Base-by-base conservation (phyloP, 176 grass and related monocot genomes). In the Rhipidocladum racemiflorum region DNA sequence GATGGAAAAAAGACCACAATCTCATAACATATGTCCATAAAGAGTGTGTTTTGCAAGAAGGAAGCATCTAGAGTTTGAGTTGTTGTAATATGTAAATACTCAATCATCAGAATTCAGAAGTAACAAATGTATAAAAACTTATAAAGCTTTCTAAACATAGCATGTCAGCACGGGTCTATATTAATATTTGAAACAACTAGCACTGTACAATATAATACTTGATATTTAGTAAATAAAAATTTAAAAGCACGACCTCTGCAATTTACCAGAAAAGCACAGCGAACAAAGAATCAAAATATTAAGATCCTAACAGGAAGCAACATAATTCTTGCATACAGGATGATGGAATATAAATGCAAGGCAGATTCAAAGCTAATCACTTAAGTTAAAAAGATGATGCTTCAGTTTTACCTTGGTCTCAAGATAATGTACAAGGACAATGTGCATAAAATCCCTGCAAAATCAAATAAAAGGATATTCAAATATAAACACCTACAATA, bases 371-470 rank as follows among this genome's bases (percentile, higher is more conserved):
- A 84, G 20, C 21, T 44, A 45, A 68, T 49, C 55, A 65, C 15
- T 8, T 86, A 59, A 67, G 76, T 5, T 12, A 76, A 68, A 34
- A 67, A 61, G 44, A 82, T 13, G 6, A 38, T 0, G 46, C 1
- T 69, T 76, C 40, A 38, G 6, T 51, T 23, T 78, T 81, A 92
- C 91, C 91, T 92, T 92, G 61, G 85, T 88, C 64, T 92, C 87
- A 35, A 79, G 91, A 85, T 92, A 92, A 80, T 92, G 91, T 80
- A 92, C 91, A 65, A 92, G 87, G 61, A 89, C 91, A 82, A 92
- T 92, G 49, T 92, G 91, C 91, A 92, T 92, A 59, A 81, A 92
- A 42, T 89, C 91, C 87, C 91, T 92, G 87, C 40, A 87, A 85
- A 65, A 74, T 39, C 44, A 87, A 76, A 50, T 32, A 48, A 38